Conservation (phyloP, 1,284 basidiomycete genomes). For the Mycosarcoma maydis region DNA sequence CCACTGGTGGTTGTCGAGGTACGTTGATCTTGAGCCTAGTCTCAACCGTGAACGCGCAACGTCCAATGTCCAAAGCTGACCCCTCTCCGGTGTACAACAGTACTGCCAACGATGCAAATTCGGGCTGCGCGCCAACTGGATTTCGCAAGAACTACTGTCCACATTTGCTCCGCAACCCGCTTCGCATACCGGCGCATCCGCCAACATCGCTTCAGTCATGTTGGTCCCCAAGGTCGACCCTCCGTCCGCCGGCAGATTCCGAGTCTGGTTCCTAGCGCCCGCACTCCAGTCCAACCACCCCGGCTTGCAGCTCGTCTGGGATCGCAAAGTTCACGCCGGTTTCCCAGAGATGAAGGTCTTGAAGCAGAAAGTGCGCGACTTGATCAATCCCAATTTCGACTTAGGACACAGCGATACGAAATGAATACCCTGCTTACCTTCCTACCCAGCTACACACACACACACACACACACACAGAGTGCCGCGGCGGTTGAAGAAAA, state of each 20-base stretch:
- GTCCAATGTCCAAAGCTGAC: not conserved
- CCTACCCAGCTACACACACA: no score
- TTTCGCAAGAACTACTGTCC: constrained; percentile 36
- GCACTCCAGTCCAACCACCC: no score
- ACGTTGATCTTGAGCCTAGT: no score
- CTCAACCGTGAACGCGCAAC: no score
- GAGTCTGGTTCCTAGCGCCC: constrained; percentile 14
- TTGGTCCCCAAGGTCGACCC: constrained; percentile 22
- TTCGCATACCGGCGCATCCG: not conserved
- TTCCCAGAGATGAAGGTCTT: constrained; percentile 35
- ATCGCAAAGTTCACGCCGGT: constrained; percentile 19
- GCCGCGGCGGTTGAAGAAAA: no score
- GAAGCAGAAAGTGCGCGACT: constrained; percentile 30
- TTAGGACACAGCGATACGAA: constrained; percentile 32
- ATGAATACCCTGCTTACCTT: not conserved
- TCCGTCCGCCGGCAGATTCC: constrained; percentile 7
- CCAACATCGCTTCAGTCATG: constrained; percentile 7
- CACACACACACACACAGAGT: no score
- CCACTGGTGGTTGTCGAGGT: constrained; percentile 33
- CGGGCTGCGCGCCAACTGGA: constrained; percentile 36
- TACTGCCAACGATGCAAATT: constrained; percentile 44
- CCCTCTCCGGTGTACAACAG: not conserved
- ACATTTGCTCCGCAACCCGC: constrained; percentile 18
- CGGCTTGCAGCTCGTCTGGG: constrained; percentile 17
- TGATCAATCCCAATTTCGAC: constrained; percentile 12